Evolutionary conservation across 2,329 filamentous ascomycete genomes (phyloP), one percentile per base, ranked within the genome.

Genomic region (Graphium sp.): DNA sequence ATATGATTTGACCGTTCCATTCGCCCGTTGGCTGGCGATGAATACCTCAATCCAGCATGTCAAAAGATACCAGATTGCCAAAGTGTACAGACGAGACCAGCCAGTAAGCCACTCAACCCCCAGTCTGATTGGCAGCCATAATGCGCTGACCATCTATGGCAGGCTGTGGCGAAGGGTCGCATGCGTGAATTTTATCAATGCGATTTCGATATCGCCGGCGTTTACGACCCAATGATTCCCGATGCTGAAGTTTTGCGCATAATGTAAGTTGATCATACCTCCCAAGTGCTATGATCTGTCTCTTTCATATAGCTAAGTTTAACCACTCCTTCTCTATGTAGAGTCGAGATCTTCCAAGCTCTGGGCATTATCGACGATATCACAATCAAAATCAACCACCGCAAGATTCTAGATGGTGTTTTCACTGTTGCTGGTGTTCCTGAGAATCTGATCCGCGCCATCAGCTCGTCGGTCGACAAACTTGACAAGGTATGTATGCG

Each of bases 181-280:
- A 89, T 93, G 78, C 71, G 87, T 45, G 87, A 94, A 55, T 93
- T 93, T 54, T 93, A 91, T 58, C 85, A 94, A 54, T 94, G 85
- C 58, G 87, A 95, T 55, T 91, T 94, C 46, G 85, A 94, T 48
- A 87, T 94, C 54, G 85, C 85, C 9, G 84, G 85, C 35, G 61
- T 58, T 23, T 91, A 83, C 56, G 87, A 93, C 48, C 56, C 81
- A 30, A 93, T 94, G 84, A 66, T 93, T 16, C 82, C 85, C 32
- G 87, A 94, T 46, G 80, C 84, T 21, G 85, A 94, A 56, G 77
- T 93, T 34, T 56, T 95, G 41, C 68, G 78, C 33, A 84, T 94
- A 39, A 70, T 81, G 32, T n/a, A n/a, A n/a, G n/a, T n/a, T n/a
- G n/a, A n/a, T n/a, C n/a, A n/a, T n/a, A n/a, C n/a, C n/a, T n/a